Base-by-base conservation (phyloP, 2,329 filamentous ascomycete species). In the Hypoxylon sp. region DNA sequence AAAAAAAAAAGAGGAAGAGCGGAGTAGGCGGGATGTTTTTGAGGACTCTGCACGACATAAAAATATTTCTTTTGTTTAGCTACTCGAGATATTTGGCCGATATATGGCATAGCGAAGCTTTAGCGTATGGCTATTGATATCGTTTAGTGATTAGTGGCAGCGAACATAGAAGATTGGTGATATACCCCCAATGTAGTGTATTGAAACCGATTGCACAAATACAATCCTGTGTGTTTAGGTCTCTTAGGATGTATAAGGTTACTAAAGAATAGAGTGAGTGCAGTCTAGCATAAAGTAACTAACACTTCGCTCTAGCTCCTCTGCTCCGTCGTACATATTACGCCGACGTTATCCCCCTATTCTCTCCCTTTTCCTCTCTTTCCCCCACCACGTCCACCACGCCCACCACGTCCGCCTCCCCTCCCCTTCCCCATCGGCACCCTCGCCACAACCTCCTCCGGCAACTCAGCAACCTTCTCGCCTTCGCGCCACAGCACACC, bases 401-500 rank as follows among this genome's bases (percentile, higher is more conserved):
- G 73, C 67, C 59, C 62, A 1, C 69, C 64, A 30, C 58, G 65
- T 7, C 69, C 70, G 19, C 68, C 71, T 3, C 76, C 70, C 8
- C 76, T 72, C 61, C 79, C 77, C 82, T 86, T 83, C 73, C 84
- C 79, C 73, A 76, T 72, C 19, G 85, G 85, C 37, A 79, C 71
- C 56, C 77, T 78, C 26, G 79, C 79, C 67, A 82, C 83, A 22
- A 91, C 80, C 0, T 79, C 81, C 48, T 82, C 80, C 54, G 91
- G 92, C 70, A 94, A 79, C 73, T 93, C 88, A 8, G 83, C 85
- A 49, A 88, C 78, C 73, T 89, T 83, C 71, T 87, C 79, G 0
- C 93, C 93, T 69, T 90, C 84, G 74, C 86, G 85, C 84, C 93
- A 89, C 71, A 97, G 79, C 47, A 91, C 80, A 0, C 87, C 88